Evolutionary conservation across 768 basidiomycete species (phyloP), one percentile per base, ranked within the genome.

Genomic region (Pleurotus cornucopiae): DNA sequence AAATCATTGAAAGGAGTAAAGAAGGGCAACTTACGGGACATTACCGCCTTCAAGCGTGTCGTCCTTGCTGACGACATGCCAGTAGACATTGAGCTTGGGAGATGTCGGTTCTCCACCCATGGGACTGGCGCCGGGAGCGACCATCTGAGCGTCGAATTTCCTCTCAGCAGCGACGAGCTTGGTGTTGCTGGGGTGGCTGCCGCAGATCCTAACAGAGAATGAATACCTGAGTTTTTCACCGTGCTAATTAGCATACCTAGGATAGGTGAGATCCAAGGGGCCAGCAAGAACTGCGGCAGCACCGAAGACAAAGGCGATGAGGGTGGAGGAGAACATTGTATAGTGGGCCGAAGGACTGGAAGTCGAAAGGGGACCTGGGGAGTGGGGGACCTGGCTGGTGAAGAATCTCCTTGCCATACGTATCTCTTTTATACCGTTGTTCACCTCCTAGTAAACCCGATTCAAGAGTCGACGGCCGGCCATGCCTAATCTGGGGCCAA

Each of bases 81-180:
- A 69, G 55, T 69, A 63, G 38, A 71, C 67, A 30, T 53, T 53
- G 51, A 53, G 37, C 47, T 66, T 57, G 48, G 59, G 52, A 25
- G 49, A 58, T 20, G 57, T 54, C 7, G 40, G 14, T 9, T 37
- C 25, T 18, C 16, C 54, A 21, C 40, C n/a, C 16, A 51, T 44
- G 26, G 40, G 26, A 6, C 37, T 41, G 18, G 23, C 49, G 20
- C 52, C 60, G 6, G 67, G 43, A 11, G 52, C 61, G 39, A 76
- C 67, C 57, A 70, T 70, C 67, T 80, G 69, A 21, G 66, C 67
- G 7, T 63, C 57, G 63, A 79, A 80, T 63, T 77, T 71, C 52
- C 68, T 68, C 67, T 80, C 77, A 43, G 69, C 66, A 3, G 63
- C 64, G 40, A 63, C 62, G 52, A 77, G 57, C 53, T 73, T 57